Percentiles rank a stretch among this genome's conserved stretches.
These are phyloP conservation scores for Magnolia officinalis DNA, from an alignment of 164 flowering plant genomes.

Conservation along the genomic window DNA sequence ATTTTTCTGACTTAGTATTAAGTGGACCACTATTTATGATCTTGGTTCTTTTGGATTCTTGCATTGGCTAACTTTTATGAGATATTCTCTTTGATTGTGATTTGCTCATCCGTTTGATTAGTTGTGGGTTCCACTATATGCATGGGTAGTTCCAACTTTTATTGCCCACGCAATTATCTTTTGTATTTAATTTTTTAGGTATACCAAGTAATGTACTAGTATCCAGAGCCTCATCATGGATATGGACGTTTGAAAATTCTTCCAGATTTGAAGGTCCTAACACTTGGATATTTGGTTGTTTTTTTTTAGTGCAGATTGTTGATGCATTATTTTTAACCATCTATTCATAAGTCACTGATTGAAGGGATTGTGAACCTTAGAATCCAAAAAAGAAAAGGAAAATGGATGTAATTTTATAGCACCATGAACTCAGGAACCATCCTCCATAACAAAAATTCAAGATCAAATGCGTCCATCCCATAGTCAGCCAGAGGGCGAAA, in stretches of 20 bases:
- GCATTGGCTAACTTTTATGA: background rate
- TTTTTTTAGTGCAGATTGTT: too few relatives aligned
- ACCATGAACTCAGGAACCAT: background rate
- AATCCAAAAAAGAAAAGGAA: background rate
- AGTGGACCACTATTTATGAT: background rate
- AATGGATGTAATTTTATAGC: background rate
- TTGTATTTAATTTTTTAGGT: background rate
- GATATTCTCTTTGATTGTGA: background rate
- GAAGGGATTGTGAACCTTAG: background rate
- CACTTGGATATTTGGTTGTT: background rate
- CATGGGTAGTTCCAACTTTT: slow-evolving; percentile 14
- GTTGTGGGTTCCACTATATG: slow-evolving; percentile 5
- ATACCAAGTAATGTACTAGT: background rate
- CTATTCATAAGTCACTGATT: background rate
- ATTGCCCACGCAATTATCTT: slow-evolving; percentile 7
- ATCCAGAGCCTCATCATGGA: background rate
- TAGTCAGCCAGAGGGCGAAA: background rate
- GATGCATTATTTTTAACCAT: background rate
- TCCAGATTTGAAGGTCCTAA: background rate
- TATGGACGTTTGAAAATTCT: background rate
- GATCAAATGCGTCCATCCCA: background rate
- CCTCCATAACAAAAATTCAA: background rate
- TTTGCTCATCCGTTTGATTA: background rate
- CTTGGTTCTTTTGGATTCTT: background rate
- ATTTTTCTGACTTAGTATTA: too few relatives aligned